Evolutionary conservation across 495 filamentous ascomycete species (phyloP).

Genomic region (Achaetomiella virescens): DNA sequence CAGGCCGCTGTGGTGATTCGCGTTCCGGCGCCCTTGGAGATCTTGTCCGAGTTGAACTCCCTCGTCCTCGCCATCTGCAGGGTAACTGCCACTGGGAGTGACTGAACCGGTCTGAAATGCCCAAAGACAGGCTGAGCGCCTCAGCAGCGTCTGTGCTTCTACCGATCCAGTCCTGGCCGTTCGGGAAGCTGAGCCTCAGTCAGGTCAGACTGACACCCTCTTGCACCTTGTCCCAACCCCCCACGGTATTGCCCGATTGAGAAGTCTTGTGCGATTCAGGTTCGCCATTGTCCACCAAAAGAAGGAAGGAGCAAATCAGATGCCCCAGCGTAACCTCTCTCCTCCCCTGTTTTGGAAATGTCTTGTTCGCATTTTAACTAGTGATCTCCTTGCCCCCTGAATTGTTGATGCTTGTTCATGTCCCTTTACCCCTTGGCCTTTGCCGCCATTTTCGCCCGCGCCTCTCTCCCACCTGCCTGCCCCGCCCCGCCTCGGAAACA

Average conservation of each 20-base stretch:
- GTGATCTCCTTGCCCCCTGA: no score
- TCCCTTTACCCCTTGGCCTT: no score
- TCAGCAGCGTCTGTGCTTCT: neutral
- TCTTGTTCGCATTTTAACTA: no score
- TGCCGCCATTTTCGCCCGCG: no score
- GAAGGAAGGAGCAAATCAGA: neutral
- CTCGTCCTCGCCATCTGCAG: neutral
- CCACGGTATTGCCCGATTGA: neutral
- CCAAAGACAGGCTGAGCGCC: neutral
- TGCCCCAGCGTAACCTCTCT: no score
- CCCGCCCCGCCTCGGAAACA: neutral
- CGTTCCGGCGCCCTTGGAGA: neutral
- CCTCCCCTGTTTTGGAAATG: no score
- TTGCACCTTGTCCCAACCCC: neutral
- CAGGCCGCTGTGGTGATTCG: no score
- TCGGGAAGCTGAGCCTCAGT: conserved; percentile 20
- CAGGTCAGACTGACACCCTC: conserved; percentile 4
- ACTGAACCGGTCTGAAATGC: neutral
- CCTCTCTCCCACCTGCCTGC: neutral
- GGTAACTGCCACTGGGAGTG: neutral
- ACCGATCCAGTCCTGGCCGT: conserved; percentile 11
- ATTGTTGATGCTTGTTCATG: no score
- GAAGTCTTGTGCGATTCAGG: neutral
- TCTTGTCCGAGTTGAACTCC: neutral
- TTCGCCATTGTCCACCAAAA: neutral